phyloP scores from a whole-genome alignment of 1,139 yeast genomes.

The Zygoascus sp. region DNA sequence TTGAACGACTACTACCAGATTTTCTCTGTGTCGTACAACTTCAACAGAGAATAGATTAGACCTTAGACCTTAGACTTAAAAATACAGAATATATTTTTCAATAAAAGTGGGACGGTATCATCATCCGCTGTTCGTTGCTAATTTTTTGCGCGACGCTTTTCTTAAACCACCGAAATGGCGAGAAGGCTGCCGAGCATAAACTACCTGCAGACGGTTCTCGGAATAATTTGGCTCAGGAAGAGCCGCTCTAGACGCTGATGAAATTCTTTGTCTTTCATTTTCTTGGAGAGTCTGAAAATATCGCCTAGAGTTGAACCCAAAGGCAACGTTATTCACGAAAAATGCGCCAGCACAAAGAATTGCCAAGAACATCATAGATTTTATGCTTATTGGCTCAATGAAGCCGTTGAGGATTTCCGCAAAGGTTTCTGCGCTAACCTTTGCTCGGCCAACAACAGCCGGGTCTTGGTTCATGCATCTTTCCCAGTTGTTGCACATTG shows the following conservation, averaged over 20 bases:
- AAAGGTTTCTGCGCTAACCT: constrained; percentile 73
- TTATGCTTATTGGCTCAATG: constrained; percentile 70
- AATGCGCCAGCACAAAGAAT: constrained; percentile 35
- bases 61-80: background rate
- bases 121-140: background rate
- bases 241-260: constrained; percentile 4
- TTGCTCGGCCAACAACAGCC: constrained; percentile 66
- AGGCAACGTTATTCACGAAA: constrained; percentile 19
- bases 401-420: constrained; percentile 80
- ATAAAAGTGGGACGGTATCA: background rate
- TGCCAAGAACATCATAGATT: constrained; percentile 52
- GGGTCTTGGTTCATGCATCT: constrained; percentile 88
- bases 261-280: background rate
- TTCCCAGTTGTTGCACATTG: constrained; percentile 70
- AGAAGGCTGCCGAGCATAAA: constrained; percentile 5
- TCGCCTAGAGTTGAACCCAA: constrained; percentile 13
- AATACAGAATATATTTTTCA: background rate
- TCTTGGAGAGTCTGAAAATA: constrained; percentile 3
- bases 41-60: no score
- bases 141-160: background rate
- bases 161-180: constrained; percentile 3
- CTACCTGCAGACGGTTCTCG: constrained; percentile 6
- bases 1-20: constrained; percentile 9
- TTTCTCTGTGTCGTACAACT: constrained; percentile 8
- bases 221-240: background rate